Base-by-base conservation (phyloP, 2,329 filamentous ascomycete genomes). In the Pseudocercospora fijiensis region DNA sequence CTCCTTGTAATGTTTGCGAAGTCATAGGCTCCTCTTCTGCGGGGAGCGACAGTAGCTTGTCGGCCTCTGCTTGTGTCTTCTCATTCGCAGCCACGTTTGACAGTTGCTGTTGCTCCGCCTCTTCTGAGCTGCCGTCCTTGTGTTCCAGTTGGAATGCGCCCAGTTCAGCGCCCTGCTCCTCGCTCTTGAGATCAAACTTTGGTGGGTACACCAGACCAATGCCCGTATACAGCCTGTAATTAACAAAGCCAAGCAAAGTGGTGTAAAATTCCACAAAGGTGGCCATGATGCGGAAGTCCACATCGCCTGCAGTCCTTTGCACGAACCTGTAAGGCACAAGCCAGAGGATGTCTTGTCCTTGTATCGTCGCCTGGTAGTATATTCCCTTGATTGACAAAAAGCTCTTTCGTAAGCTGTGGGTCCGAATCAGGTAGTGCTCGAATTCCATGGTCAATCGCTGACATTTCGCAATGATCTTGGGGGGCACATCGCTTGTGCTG, bases 191-290 rank as follows among this genome's bases (percentile, higher is more conserved):
- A 76, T 97, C 92, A 73, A 98, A 98, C 78, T 92, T 96, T 66
- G 95, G 95, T 18, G 95, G 95, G 76, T 99, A 99, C 63, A 97
- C 92, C 67, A 99, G 81, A 8, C 95, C 95, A 67, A 96, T 83
- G 0, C 91, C 88, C 0, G 92, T 96, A 81, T 97, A 99, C 53
- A 99, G 84, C 68, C 92, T 85, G 83, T 92, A 99, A 83, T 99
- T 97, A 79, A 98, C 88, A 74, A 99, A 99, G 65, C 94, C 90
- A 20, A 99, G 83, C 13, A 99, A 84, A 4, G 94, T 98, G 73
- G 96, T 96, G 83, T 99, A 99, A 78, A 99, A 99, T 78, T 99
- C 94, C 69, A 99, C 88, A 76, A 99, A 99, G 4, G 95, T 99
- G 64, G 92, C 94, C 95, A 99, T 99, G 79, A 99, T 99, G 74